Conservation (phyloP, 208 protist species). For the Leptomonas pyrrhocoris region DNA sequence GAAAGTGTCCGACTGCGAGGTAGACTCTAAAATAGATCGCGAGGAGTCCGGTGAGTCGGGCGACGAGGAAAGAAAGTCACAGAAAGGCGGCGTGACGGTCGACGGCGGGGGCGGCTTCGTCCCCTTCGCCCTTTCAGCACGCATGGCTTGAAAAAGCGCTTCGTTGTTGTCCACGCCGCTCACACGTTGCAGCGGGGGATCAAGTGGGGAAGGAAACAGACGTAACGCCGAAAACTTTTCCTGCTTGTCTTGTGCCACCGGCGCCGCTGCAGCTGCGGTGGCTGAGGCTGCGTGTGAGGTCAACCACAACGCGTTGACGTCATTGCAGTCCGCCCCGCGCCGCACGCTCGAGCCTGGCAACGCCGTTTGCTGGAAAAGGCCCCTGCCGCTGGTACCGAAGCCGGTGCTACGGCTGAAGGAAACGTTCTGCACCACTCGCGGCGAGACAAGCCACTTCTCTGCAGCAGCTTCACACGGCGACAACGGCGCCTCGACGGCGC, state of each 20-base stretch:
- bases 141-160: neutral
- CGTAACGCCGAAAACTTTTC: slow-evolving; percentile 2
- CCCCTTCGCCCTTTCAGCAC: too few species aligned
- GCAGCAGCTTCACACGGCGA: neutral
- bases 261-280: neutral
- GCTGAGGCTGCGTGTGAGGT: neutral
- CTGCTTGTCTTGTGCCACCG: neutral
- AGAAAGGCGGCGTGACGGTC: neutral
- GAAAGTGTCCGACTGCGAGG: slow-evolving; percentile 8
- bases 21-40: neutral
- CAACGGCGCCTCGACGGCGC: neutral
- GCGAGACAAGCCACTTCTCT: neutral
- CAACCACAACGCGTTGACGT: too few species aligned
- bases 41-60: neutral
- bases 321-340: neutral
- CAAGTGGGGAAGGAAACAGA: neutral
- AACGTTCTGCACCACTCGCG: neutral
- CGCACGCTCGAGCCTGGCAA: neutral
- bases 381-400: neutral
- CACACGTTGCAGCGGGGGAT: neutral
- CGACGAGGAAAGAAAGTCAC: slow-evolving; percentile 1
- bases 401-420: neutral
- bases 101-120: neutral
- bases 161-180: neutral
- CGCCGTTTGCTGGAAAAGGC: neutral